A percentile compares a stretch with the other conserved stretches of the same genome.
These are phyloP conservation scores for Xylaria grammica DNA, from an alignment of 495 filamentous ascomycete species.

Conservation along the genomic window DNA sequence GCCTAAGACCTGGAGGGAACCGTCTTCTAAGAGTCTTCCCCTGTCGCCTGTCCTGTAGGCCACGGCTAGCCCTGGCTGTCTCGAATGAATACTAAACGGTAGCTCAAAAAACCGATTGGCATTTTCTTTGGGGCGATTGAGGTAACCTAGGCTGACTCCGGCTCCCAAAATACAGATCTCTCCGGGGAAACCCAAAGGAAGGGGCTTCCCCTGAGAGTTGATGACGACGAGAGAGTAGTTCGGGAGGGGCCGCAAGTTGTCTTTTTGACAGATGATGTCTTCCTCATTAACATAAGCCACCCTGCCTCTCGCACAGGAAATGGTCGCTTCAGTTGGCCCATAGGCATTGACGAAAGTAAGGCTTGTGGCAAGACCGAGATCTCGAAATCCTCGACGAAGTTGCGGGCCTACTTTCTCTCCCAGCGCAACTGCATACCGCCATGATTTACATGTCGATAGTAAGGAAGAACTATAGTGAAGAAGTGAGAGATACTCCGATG, in stretches of 20 bases:
- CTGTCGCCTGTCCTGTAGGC: slow-evolving; percentile 47
- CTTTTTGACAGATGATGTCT: background rate
- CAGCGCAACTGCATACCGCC: slow-evolving; percentile 26
- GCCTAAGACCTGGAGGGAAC: slow-evolving; percentile 35
- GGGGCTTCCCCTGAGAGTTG: slow-evolving; percentile 40
- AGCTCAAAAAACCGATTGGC: slow-evolving; percentile 36
- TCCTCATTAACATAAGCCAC: background rate
- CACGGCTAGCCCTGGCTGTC: slow-evolving; percentile 22
- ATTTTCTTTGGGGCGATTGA: slow-evolving; percentile 29
- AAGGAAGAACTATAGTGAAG: slow-evolving; percentile 15
- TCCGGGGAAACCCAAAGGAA: slow-evolving; percentile 40
- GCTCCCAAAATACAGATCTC: slow-evolving; percentile 43
- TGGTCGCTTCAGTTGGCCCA: slow-evolving; percentile 27
- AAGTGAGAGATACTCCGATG: slow-evolving; percentile 30
- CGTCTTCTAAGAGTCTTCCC: slow-evolving; percentile 37
- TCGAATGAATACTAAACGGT: too few relatives aligned
- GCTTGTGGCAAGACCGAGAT: slow-evolving; percentile 10
- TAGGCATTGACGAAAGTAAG: slow-evolving; percentile 26
- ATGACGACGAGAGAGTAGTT: slow-evolving; percentile 49
- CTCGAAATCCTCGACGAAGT: slow-evolving; percentile 9
- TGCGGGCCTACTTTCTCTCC: slow-evolving; percentile 28
- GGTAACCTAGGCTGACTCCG: slow-evolving; percentile 37
- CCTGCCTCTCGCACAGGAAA: too few relatives aligned
- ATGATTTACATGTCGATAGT: slow-evolving; percentile 8
- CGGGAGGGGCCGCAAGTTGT: slow-evolving; percentile 6